Conservation (phyloP, 192 early-diverging fungal species). For the Umbelopsis isabellina region DNA sequence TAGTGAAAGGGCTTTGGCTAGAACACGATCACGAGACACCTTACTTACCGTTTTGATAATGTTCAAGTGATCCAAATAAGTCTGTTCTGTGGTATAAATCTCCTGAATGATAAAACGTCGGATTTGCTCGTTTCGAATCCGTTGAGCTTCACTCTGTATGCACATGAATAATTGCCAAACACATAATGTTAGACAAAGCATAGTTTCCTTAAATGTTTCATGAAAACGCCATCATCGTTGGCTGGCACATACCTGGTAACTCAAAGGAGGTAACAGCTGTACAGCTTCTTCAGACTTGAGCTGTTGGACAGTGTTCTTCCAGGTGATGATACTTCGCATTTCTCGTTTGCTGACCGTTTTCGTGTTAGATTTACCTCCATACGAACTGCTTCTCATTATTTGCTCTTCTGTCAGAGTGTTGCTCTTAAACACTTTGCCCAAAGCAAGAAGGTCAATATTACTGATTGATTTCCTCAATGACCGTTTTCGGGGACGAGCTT, state of each 20-base stretch:
- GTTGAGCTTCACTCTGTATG: constrained; percentile 16
- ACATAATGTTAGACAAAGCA: too few relatives aligned
- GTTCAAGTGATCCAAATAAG: constrained; percentile 51
- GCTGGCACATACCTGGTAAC: constrained; percentile 7
- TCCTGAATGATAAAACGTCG: constrained; percentile 49
- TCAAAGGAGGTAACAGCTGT: constrained; percentile 2
- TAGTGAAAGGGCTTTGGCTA: constrained; percentile 2
- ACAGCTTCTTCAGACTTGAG: constrained; percentile 3
- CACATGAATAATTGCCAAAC: neutral
- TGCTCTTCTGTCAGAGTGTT: constrained; percentile 3
- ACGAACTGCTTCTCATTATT: neutral
- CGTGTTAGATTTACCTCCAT: neutral
- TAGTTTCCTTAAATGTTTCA: neutral
- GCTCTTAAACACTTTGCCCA: neutral
- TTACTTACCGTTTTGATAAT: constrained; percentile 49
- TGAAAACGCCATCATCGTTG: neutral
- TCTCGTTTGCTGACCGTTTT: constrained; percentile 7
- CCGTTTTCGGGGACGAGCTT: neutral
- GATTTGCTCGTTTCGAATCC: constrained; percentile 1
- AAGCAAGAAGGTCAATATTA: neutral
- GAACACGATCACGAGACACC: neutral
- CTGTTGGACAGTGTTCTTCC: neutral
- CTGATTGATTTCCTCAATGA: neutral
- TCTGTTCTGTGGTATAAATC: constrained; percentile 53
- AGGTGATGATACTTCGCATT: constrained; percentile 1